These are phyloP conservation scores for Rhodotorula babjevae DNA, from an alignment of 768 basidiomycete genomes.

Conservation along the genomic window DNA sequence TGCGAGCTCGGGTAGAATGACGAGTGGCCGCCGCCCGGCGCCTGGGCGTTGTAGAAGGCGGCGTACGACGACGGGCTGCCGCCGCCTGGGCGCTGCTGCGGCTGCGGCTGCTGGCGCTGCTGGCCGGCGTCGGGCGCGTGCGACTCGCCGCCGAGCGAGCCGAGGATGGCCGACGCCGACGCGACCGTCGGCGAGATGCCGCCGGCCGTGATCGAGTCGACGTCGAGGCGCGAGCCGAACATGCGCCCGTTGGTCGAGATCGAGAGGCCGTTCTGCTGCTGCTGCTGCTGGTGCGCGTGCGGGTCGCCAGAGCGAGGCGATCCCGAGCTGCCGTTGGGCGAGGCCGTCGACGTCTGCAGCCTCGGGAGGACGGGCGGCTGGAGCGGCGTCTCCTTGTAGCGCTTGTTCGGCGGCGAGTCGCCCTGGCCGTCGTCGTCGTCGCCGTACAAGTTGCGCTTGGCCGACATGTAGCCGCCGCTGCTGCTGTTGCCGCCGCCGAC, in stretches of 20 bases:
- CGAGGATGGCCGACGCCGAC: slow-evolving; percentile 41
- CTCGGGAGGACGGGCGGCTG: neutral
- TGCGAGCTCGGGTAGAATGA: neutral
- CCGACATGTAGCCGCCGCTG: too few species aligned
- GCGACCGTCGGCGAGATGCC: slow-evolving; percentile 40
- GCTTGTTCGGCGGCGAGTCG: slow-evolving; percentile 1
- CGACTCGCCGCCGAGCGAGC: slow-evolving; percentile 21
- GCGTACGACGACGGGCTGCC: neutral
- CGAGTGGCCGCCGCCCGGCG: neutral
- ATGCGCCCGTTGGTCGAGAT: slow-evolving; percentile 14
- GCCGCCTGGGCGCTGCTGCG: too few species aligned
- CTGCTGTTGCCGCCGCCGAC: neutral
- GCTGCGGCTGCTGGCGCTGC: neutral
- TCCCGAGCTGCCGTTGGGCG: neutral
- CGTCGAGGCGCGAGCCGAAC: slow-evolving; percentile 17
- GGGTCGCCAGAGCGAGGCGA: neutral
- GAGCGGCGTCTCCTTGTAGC: neutral
- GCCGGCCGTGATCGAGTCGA: slow-evolving; percentile 16
- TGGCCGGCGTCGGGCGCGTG: neutral
- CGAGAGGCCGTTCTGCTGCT: slow-evolving; percentile 5
- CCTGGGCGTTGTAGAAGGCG: slow-evolving; percentile 5
- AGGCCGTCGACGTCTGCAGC: neutral
- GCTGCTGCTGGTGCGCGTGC: too few species aligned
- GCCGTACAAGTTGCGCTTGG: neutral
- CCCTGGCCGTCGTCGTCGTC: neutral